Percentiles rank a stretch among this genome's conserved stretches.
Conservation (phyloP, 176 grass and related monocot genomes). For the Carex littledalei region DNA sequence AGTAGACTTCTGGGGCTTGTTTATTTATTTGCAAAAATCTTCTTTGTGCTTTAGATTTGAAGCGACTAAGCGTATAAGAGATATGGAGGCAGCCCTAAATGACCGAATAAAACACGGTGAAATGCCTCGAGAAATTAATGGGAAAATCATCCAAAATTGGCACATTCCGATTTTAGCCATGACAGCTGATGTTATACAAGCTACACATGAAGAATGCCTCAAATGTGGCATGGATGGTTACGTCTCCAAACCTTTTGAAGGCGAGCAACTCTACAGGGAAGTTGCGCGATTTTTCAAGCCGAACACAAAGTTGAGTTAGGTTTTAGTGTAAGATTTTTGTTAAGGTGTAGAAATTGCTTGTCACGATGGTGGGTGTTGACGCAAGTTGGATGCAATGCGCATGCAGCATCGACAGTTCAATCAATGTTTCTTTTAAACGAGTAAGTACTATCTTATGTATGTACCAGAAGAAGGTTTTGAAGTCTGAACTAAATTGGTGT, state of each 20-base stretch:
- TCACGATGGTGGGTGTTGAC: slow-evolving; percentile 43
- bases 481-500: background rate
- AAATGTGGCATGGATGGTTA: slow-evolving; percentile 91
- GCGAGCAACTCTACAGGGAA: slow-evolving; percentile 96
- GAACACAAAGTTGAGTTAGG: slow-evolving; percentile 48
- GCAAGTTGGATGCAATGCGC: background rate
- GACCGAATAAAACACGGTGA: slow-evolving; percentile 55
- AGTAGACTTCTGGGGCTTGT: background rate
- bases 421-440: background rate
- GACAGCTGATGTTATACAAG: slow-evolving; percentile 99
- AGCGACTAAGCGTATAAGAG: slow-evolving; percentile 77
- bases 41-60: slow-evolving; percentile 58
- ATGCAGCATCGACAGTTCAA: background rate
- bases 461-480: background rate
- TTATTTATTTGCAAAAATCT: background rate
- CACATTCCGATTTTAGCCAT: slow-evolving; percentile 92
- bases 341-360: slow-evolving; percentile 22
- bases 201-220: slow-evolving; percentile 86
- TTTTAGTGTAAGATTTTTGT: slow-evolving; percentile 28
- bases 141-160: slow-evolving; percentile 44
- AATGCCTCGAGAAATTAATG: slow-evolving; percentile 30
- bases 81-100: slow-evolving; percentile 77
- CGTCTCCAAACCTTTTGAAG: slow-evolving; percentile 97
- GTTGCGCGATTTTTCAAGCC: slow-evolving; percentile 76
- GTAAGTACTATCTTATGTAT: slow-evolving; percentile 7